Evolutionary conservation across 306 rosid genomes (phyloP).

Genomic region (Castanospermum australe): DNA sequence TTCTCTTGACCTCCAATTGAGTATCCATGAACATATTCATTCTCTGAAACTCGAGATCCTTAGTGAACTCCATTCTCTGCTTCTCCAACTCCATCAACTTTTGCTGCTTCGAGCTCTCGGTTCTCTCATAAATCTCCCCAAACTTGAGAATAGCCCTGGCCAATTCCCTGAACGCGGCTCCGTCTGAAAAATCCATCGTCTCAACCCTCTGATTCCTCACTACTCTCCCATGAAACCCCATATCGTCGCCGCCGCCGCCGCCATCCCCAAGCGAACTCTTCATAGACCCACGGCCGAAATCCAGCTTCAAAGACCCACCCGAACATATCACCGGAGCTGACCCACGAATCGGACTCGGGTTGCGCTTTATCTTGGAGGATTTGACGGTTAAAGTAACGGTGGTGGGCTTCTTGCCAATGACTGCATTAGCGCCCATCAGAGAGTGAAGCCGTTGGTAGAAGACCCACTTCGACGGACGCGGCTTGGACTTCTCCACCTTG

Average conservation of each 20-base stretch:
- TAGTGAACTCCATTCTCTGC: conserved; percentile 52
- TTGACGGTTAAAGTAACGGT: conserved; percentile 21
- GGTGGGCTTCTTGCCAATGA: conserved; percentile 5
- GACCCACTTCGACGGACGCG: conserved; percentile 42
- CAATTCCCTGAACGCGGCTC: conserved; percentile 43
- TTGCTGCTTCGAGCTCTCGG: conserved; percentile 45
- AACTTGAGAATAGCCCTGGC: conserved; percentile 48
- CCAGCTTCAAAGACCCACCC: neutral
- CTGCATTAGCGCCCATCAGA: conserved; percentile 29
- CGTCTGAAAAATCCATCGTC: conserved; percentile 23
- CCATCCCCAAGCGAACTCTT: conserved; percentile 14
- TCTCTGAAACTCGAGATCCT: conserved; percentile 49
- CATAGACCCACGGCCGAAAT: neutral
- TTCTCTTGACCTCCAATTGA: conserved; percentile 45
- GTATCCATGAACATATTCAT: conserved; percentile 53
- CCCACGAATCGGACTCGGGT: neutral
- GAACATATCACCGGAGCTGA: neutral
- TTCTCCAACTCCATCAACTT: conserved; percentile 52
- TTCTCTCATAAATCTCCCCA: conserved; percentile 52
- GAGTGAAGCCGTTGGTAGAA: conserved; percentile 41
- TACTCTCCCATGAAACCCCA: neutral
- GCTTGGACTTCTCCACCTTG: conserved; percentile 48
- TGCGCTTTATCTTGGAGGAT: neutral
- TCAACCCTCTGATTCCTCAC: conserved; percentile 31
- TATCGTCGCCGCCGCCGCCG: neutral